Conservation (phyloP, 2,329 filamentous ascomycete species). For the Arthrobotrys sinensis region DNA sequence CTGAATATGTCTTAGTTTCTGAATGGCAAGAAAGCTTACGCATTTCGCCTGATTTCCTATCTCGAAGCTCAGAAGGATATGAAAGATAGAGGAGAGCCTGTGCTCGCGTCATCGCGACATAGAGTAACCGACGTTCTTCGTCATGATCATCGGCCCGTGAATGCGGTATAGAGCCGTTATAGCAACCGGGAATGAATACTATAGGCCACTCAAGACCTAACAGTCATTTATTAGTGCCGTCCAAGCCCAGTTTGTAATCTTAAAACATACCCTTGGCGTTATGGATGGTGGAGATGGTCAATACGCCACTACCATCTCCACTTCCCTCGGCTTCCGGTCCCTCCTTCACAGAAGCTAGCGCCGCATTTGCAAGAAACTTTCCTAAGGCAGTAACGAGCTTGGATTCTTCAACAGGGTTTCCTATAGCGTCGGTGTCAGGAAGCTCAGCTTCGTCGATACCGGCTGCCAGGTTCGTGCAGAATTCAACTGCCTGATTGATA, state of each 20-base stretch:
- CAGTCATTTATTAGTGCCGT: conserved; percentile 9
- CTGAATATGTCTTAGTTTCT: conserved; percentile 32
- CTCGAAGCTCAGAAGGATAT: conserved; percentile 74
- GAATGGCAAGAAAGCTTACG: conserved; percentile 66
- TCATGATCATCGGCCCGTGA: conserved; percentile 85
- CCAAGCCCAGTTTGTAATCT: background rate
- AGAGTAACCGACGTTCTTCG: conserved; percentile 89
- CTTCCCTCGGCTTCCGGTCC: conserved; percentile 74
- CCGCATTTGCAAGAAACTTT: conserved; percentile 89
- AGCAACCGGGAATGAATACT: conserved; percentile 91
- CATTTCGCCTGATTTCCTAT: conserved; percentile 68
- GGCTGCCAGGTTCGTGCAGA: conserved; percentile 70
- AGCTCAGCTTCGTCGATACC: conserved; percentile 70
- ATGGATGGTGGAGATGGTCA: conserved; percentile 96
- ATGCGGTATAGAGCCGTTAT: conserved; percentile 92
- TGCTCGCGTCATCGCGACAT: conserved; percentile 96
- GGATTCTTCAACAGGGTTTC: conserved; percentile 35
- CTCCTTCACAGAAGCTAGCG: conserved; percentile 82
- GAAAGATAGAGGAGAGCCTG: conserved; percentile 89
- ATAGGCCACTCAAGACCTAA: conserved; percentile 89
- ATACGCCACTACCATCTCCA: conserved; percentile 72
- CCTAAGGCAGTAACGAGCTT: conserved; percentile 72
- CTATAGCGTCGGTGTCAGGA: conserved; percentile 65
- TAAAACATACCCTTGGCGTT: conserved; percentile 80
- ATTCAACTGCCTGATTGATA: conserved; percentile 82